phyloP scores from a whole-genome alignment of 331 rosid species.

The Dryas integrifolia region DNA sequence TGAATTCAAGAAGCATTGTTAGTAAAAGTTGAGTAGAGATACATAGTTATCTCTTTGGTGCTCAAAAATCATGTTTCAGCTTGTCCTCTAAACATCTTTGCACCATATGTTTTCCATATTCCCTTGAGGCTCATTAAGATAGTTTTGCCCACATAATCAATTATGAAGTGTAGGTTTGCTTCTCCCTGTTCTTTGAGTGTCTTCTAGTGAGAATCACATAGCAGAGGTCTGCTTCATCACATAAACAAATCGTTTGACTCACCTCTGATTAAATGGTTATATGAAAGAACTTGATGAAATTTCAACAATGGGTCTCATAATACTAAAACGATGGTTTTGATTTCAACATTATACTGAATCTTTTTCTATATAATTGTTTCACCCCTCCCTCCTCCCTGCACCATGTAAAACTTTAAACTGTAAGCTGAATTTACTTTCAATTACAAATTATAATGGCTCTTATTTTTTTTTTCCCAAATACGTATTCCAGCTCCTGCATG shows the following conservation, averaged over 20 bases:
- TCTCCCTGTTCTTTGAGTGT: background rate
- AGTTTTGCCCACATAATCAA: background rate
- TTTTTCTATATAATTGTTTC: background rate
- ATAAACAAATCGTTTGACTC: background rate
- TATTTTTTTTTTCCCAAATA: too few species aligned
- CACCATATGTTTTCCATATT: background rate
- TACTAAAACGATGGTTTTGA: background rate
- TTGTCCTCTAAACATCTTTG: background rate
- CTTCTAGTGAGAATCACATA: background rate
- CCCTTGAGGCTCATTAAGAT: background rate
- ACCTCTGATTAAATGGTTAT: conserved; percentile 2
- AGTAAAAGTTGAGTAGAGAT: background rate
- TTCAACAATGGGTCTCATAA: background rate
- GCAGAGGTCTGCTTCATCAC: background rate
- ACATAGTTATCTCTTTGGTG: background rate
- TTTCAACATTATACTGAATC: background rate
- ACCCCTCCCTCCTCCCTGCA: background rate
- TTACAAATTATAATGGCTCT: too few species aligned
- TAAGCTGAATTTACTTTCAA: too few species aligned
- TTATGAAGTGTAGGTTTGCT: background rate
- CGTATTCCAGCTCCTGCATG: background rate
- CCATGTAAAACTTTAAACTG: too few species aligned
- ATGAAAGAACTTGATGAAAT: background rate
- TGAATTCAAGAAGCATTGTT: background rate
- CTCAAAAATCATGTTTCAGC: too few species aligned